These are phyloP conservation scores for Sesbania bispinosa DNA, from an alignment of 306 rosid genomes.

Conservation along the genomic window DNA sequence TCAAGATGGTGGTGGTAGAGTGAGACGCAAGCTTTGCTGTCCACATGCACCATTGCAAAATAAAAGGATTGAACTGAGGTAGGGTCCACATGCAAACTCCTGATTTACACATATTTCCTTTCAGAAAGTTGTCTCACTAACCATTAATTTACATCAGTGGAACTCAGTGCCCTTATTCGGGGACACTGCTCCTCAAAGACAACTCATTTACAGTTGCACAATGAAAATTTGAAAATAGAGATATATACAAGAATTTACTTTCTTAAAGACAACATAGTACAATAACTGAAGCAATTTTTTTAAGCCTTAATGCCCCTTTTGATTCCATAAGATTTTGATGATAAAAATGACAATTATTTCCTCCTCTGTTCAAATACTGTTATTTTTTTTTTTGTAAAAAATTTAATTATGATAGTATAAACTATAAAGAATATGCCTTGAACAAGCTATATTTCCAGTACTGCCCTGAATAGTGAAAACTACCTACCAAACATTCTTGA, in stretches of 20 bases:
- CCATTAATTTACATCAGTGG: constrained; percentile 11
- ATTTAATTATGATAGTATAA: no score
- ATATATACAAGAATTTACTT: not conserved
- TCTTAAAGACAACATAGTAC: not conserved
- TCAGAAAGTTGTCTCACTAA: not conserved
- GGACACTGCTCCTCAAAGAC: constrained; percentile 12
- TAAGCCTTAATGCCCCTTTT: not conserved
- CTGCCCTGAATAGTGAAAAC: not conserved
- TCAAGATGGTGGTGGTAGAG: no score
- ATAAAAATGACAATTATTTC: no score
- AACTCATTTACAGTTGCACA: not conserved
- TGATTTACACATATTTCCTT: not conserved
- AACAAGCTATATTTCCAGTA: no score
- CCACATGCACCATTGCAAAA: constrained; percentile 28
- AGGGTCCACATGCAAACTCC: constrained; percentile 4
- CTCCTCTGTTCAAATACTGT: no score
- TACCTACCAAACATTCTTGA: not conserved
- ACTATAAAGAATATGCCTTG: no score
- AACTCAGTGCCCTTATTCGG: not conserved
- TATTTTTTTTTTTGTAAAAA: no score
- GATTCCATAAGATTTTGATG: no score
- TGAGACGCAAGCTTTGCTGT: not conserved
- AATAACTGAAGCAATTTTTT: not conserved
- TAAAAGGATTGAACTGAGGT: not conserved
- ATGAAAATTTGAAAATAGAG: not conserved